Evolutionary conservation across 2,329 filamentous ascomycete genomes (phyloP).

Genomic region (Amphichorda felina): DNA sequence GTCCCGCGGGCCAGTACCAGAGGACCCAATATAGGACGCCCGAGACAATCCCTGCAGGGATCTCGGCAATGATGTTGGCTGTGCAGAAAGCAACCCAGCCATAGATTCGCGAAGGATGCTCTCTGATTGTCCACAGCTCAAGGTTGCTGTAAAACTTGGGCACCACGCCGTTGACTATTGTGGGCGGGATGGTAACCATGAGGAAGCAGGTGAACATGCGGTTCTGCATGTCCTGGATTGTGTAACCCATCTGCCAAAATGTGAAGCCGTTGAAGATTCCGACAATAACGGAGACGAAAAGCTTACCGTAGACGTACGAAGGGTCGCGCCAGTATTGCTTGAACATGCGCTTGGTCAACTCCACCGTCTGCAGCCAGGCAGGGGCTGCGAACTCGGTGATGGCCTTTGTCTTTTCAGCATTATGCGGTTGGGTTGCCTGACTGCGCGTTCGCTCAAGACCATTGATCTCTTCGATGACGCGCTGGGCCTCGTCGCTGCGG

Average conservation of each 20-base stretch:
- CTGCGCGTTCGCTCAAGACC: slow-evolving; percentile 31
- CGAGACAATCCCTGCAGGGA: slow-evolving; percentile 55
- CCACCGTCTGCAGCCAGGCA: slow-evolving; percentile 46
- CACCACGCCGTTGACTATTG: slow-evolving; percentile 60
- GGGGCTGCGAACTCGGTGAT: slow-evolving; percentile 55
- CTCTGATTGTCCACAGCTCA: slow-evolving; percentile 60
- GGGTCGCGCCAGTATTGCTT: slow-evolving; percentile 65
- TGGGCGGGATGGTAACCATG: slow-evolving; percentile 54
- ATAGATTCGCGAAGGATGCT: slow-evolving; percentile 65
- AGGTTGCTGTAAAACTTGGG: slow-evolving; percentile 71
- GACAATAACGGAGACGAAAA: slow-evolving; percentile 59
- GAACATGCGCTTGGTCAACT: slow-evolving; percentile 61
- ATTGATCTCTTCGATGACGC: slow-evolving; percentile 53
- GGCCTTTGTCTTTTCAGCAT: slow-evolving; percentile 8
- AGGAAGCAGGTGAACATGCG: slow-evolving; percentile 65
- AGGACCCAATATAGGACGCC: slow-evolving; percentile 58
- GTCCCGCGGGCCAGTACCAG: slow-evolving; percentile 67
- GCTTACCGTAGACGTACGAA: slow-evolving; percentile 64
- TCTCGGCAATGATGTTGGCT: slow-evolving; percentile 60
- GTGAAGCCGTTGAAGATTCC: slow-evolving; percentile 74
- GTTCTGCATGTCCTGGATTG: slow-evolving; percentile 59
- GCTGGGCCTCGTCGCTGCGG: slow-evolving; percentile 47
- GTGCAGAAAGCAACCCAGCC: slow-evolving; percentile 68
- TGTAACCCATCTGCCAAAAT: slow-evolving; percentile 58
- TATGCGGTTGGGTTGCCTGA: slow-evolving; percentile 2